Evolutionary conservation across 2,329 filamentous ascomycete genomes (phyloP).

Genomic region (Fusarium haematococcum): DNA sequence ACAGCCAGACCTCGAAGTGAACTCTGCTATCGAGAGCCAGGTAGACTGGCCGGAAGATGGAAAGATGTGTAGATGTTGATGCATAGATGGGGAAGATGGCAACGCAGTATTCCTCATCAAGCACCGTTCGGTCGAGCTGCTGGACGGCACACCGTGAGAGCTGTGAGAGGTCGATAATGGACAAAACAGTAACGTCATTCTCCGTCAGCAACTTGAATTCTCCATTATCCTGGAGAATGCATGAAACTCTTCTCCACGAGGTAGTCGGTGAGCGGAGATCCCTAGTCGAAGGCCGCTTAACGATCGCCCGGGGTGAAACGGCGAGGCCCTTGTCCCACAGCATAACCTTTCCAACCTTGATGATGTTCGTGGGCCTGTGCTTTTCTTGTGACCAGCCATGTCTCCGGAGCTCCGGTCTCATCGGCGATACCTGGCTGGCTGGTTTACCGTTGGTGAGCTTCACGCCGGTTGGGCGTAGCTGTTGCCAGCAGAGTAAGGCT

Average conservation of each 20-base stretch:
- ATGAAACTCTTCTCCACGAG: slow-evolving; percentile 89
- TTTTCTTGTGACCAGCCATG: slow-evolving; percentile 51
- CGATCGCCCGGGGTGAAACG: slow-evolving; percentile 65
- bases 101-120: slow-evolving; percentile 94
- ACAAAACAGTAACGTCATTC: slow-evolving; percentile 82
- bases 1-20: slow-evolving; percentile 98
- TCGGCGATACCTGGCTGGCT: slow-evolving; percentile 48
- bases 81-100: slow-evolving; percentile 96
- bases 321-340: slow-evolving; percentile 86
- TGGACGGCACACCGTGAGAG: slow-evolving; percentile 92
- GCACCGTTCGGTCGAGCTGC: slow-evolving; percentile 86
- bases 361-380: slow-evolving; percentile 72
- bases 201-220: slow-evolving; percentile 93
- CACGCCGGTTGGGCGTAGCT: slow-evolving; percentile 71
- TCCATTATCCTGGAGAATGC: slow-evolving; percentile 93
- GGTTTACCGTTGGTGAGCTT: slow-evolving; percentile 62
- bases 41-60: slow-evolving; percentile 88
- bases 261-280: slow-evolving; percentile 65
- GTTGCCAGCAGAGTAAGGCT: slow-evolving; percentile 84
- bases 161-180: slow-evolving; percentile 87
- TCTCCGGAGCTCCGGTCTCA: slow-evolving; percentile 58
- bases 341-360: slow-evolving; percentile 93
- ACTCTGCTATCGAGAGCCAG: slow-evolving; percentile 87
- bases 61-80: slow-evolving; percentile 76
- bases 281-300: slow-evolving; percentile 68